These are phyloP conservation scores for Jasminum sambac DNA, from an alignment of 257 asterid species.

Conservation along the genomic window DNA sequence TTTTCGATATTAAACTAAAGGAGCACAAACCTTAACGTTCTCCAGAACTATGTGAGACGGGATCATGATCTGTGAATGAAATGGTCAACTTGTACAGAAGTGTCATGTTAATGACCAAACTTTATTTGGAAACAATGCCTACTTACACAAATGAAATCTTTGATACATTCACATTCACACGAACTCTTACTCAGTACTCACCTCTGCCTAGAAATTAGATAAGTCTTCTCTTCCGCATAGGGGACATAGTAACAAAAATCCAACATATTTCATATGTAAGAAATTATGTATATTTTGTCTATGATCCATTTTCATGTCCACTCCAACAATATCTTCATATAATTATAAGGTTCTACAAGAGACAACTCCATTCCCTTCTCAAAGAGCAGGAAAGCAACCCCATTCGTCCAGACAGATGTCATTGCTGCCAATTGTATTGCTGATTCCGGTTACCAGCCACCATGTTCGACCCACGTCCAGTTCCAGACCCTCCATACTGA, in stretches of 20 bases:
- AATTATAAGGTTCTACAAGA: conserved; percentile 1
- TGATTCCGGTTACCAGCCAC: conserved; percentile 72
- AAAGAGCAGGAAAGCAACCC: neutral
- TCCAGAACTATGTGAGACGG: too few species aligned
- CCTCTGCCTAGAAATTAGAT: too few species aligned
- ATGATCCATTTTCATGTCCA: conserved; percentile 1
- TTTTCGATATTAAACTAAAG: too few species aligned
- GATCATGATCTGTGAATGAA: too few species aligned
- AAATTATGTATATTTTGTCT: neutral
- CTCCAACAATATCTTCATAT: conserved; percentile 12
- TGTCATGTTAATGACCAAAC: too few species aligned
- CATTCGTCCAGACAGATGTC: conserved; percentile 13
- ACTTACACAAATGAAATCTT: too few species aligned
- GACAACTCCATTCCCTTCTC: neutral
- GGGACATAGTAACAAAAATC: neutral
- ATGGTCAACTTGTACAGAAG: too few species aligned
- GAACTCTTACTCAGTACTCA: too few species aligned
- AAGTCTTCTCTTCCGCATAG: neutral
- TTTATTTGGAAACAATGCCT: too few species aligned
- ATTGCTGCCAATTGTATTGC: conserved; percentile 90
- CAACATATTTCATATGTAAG: neutral
- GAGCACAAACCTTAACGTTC: too few species aligned
- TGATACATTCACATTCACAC: too few species aligned
- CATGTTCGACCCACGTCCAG: conserved; percentile 80
- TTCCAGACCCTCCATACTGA: conserved; percentile 67